phyloP scores from a whole-genome alignment of 2,329 filamentous ascomycete species.

The Fonsecaea monophora region DNA sequence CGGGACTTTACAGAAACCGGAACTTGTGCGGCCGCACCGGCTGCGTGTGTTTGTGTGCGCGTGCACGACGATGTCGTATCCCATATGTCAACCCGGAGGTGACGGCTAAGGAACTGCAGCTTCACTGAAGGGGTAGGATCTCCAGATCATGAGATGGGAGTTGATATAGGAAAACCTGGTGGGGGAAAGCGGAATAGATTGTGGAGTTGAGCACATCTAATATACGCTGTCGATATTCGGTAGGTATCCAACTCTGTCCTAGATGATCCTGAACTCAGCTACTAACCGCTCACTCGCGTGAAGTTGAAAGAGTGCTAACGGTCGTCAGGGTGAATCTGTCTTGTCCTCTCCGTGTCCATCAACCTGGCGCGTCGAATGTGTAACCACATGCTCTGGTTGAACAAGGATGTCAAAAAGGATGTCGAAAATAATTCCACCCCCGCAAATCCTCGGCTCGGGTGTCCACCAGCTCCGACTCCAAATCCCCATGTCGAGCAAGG shows the following conservation, averaged over 20 bases:
- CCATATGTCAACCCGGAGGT: neutral
- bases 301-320: too few relatives aligned
- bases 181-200: neutral
- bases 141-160: neutral
- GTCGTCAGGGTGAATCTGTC: too few relatives aligned
- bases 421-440: neutral
- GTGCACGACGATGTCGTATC: too few relatives aligned
- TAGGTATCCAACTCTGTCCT: too few relatives aligned
- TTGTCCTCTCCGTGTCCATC: too few relatives aligned
- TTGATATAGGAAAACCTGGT: neutral
- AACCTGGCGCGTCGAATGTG: too few relatives aligned
- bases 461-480: neutral
- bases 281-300: too few relatives aligned
- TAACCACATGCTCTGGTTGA: too few relatives aligned
- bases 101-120: too few relatives aligned
- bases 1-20: neutral
- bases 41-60: neutral
- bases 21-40: neutral
- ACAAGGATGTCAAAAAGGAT: neutral
- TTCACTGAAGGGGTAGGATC: neutral
- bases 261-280: too few relatives aligned
- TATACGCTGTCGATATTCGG: too few relatives aligned
- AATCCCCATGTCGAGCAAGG: neutral
- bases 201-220: neutral
- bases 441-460: neutral